Evolutionary conservation across 139 green algal genomes (phyloP).

Genomic region (Micractinium conductrix): DNA sequence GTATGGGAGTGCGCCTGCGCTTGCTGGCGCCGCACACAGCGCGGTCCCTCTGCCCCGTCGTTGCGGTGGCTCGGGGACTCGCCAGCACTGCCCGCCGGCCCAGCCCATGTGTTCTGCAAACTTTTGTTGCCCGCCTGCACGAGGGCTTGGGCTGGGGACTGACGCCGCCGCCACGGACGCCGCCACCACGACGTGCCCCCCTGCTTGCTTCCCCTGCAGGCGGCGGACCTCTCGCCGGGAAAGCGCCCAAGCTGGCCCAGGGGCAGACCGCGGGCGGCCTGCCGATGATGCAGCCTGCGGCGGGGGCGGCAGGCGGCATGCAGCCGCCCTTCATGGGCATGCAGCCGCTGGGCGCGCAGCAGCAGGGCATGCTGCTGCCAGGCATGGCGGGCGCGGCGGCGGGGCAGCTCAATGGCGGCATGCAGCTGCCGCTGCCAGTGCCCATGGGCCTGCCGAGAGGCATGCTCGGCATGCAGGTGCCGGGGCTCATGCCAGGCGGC

Average conservation of each 20-base stretch:
- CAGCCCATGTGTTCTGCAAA: too few species aligned
- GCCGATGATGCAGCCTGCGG: not conserved
- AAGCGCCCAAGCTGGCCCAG: not conserved
- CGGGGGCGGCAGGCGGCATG: conserved; percentile 4
- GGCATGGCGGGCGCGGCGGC: not conserved
- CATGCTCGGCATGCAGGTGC: not conserved
- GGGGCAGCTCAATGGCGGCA: not conserved
- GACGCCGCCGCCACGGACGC: too few species aligned
- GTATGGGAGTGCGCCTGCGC: too few species aligned
- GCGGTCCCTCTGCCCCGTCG: too few species aligned
- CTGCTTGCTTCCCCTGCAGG: not conserved
- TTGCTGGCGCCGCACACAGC: too few species aligned
- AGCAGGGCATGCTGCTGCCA: not conserved
- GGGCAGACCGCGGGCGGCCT: not conserved
- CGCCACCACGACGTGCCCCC: not conserved
- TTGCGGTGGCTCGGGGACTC: too few species aligned
- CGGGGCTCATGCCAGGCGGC: too few species aligned
- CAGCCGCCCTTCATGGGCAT: conserved; percentile 17
- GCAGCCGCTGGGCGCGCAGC: not conserved
- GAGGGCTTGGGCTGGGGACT: too few species aligned
- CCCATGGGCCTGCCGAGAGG: not conserved
- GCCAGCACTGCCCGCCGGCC: too few species aligned
- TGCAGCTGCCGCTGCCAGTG: not conserved
- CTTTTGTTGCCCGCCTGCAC: too few species aligned
- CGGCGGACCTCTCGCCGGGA: not conserved